Percentiles rank a stretch among this genome's conserved stretches.
Conservation (phyloP, 768 basidiomycete genomes). For the Rhizopogon vinicolor region DNA sequence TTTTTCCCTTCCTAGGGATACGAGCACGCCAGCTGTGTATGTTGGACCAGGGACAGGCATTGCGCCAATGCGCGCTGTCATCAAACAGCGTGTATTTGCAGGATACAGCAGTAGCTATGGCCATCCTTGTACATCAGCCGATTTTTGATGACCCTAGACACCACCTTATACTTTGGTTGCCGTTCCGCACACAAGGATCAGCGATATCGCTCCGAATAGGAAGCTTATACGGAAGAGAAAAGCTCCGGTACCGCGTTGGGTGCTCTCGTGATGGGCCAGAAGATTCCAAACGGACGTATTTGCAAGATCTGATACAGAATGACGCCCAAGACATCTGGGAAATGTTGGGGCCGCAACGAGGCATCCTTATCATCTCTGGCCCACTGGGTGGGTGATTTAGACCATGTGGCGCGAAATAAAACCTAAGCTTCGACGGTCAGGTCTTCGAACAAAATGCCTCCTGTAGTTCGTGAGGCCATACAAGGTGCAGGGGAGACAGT, state of each 20-base stretch:
- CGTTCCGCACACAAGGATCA: constrained; percentile 72
- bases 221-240: constrained; percentile 27
- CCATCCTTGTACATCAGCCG: not conserved
- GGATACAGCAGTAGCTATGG: constrained; percentile 47
- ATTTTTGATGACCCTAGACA: not conserved
- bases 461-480: constrained; percentile 73
- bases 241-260: constrained; percentile 54
- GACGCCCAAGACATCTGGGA: constrained; percentile 67
- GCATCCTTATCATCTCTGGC: constrained; percentile 87
- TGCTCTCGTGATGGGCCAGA: constrained; percentile 78
- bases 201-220: constrained; percentile 76
- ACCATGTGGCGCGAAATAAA: constrained; percentile 2
- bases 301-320: constrained; percentile 75
- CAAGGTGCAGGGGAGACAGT: constrained; percentile 41
- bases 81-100: constrained; percentile 65
- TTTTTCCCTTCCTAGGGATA: constrained; percentile 52
- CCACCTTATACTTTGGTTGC: constrained; percentile 54
- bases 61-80: constrained; percentile 85
- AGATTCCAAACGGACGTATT: constrained; percentile 69
- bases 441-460: constrained; percentile 95
- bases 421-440: constrained; percentile 33
- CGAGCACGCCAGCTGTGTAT: constrained; percentile 68
- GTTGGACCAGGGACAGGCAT: constrained; percentile 95
- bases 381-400: not conserved
- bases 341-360: constrained; percentile 50